Conservation (phyloP, 2,329 filamentous ascomycete genomes). For the Chaetomiaceae sp. region DNA sequence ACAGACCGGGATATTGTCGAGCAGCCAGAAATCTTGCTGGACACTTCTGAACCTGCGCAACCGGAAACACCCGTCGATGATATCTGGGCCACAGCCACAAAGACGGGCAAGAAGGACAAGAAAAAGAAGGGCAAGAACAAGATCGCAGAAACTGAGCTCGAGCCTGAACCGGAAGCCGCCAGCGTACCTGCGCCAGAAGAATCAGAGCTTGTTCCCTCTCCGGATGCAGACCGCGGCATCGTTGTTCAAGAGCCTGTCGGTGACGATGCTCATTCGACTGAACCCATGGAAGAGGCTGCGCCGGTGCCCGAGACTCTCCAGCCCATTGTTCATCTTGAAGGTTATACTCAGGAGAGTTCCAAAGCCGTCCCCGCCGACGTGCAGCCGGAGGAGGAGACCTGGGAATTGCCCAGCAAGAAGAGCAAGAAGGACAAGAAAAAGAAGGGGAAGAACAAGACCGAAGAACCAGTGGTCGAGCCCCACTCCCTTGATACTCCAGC, state of each 20-base stretch:
- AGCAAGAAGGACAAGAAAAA: conserved; percentile 30
- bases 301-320: conserved; percentile 12
- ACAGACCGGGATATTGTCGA: too few relatives aligned
- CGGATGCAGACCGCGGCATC: neutral
- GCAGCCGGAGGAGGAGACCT: neutral
- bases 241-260: neutral
- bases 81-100: conserved; percentile 21
- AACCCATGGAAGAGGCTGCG: neutral
- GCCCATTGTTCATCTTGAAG: conserved; percentile 2
- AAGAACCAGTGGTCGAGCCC: conserved; percentile 11
- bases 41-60: neutral
- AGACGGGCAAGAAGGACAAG: conserved; percentile 32
- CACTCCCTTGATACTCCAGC: neutral
- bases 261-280: neutral
- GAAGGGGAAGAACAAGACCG: conserved; percentile 22
- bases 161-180: conserved; percentile 6
- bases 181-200: conserved; percentile 1
- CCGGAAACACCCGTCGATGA: conserved; percentile 18
- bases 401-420: conserved; percentile 24
- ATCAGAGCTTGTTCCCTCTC: neutral
- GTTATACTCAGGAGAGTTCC: neutral
- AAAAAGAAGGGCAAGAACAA: conserved; percentile 25
- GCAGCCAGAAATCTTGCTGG: neutral
- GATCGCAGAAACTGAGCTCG: conserved; percentile 12
- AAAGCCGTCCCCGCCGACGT: neutral